Percentiles rank a stretch among this genome's conserved stretches.
These are phyloP conservation scores for Mortierella sp. DNA, from an alignment of 371 early-diverging fungal species.

Conservation along the genomic window DNA sequence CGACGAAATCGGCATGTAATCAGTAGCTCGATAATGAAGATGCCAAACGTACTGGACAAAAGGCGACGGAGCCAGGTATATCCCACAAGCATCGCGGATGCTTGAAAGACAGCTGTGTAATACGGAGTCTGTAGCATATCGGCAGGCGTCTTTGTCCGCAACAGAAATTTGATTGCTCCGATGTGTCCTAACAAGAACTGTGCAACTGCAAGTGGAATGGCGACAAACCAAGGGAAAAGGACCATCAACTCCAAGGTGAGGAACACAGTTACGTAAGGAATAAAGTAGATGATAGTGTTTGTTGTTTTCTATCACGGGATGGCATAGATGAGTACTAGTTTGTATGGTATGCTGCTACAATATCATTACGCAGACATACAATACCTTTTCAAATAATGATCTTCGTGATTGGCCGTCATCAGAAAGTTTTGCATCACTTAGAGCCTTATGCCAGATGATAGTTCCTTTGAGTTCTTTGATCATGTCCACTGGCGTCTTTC, in stretches of 20 bases:
- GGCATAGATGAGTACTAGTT: not conserved
- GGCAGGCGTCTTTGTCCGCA: slow-evolving; percentile 65
- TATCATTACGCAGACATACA: not conserved
- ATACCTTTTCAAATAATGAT: slow-evolving; percentile 55
- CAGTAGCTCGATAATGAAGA: not conserved
- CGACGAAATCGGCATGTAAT: not conserved
- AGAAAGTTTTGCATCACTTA: slow-evolving; percentile 76
- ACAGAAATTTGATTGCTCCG: slow-evolving; percentile 70
- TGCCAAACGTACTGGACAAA: slow-evolving; percentile 36
- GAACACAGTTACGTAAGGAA: slow-evolving; percentile 78
- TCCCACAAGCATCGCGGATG: slow-evolving; percentile 79
- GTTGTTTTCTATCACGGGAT: slow-evolving; percentile 60
- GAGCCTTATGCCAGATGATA: slow-evolving; percentile 62
- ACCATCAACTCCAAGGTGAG: slow-evolving; percentile 69
- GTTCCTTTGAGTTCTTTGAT: slow-evolving; percentile 54
- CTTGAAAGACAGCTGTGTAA: slow-evolving; percentile 87
- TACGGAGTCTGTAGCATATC: slow-evolving; percentile 85
- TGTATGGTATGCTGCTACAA: not conserved
- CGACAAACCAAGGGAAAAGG: slow-evolving; percentile 82
- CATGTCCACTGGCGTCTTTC: slow-evolving; percentile 80
- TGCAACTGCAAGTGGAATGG: slow-evolving; percentile 72
- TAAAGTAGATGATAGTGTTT: slow-evolving; percentile 73
- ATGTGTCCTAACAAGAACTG: slow-evolving; percentile 71
- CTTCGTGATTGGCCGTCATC: slow-evolving; percentile 39
- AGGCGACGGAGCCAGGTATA: slow-evolving; percentile 68